Percentiles rank a stretch among this genome's conserved stretches.
Evolutionary conservation across 2,329 filamentous ascomycete genomes (phyloP).

Genomic region (Hypoxylon sp.): DNA sequence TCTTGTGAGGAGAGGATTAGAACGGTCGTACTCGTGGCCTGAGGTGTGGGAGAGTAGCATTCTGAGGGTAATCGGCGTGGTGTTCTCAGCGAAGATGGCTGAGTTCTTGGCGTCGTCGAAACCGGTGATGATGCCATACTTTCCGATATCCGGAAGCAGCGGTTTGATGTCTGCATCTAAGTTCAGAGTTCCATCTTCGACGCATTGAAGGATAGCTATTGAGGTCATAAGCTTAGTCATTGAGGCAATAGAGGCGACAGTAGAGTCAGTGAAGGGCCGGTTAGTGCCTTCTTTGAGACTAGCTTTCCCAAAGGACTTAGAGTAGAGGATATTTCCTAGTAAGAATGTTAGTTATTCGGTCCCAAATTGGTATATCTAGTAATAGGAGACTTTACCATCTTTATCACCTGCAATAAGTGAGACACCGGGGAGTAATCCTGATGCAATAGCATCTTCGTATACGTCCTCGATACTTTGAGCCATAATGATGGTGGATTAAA

Average conservation of each 20-base stretch:
- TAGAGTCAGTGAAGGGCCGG: conserved; percentile 46
- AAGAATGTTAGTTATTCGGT: conserved; percentile 9
- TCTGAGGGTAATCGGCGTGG: conserved; percentile 62
- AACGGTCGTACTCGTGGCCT: conserved; percentile 63
- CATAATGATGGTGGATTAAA: conserved; percentile 24
- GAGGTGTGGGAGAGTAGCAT: conserved; percentile 68
- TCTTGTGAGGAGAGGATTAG: conserved; percentile 53
- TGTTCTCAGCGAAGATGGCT: conserved; percentile 54
- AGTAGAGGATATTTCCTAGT: conserved; percentile 47
- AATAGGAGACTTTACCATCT: conserved; percentile 30
- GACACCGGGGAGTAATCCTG: conserved; percentile 45
- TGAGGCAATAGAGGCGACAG: conserved; percentile 47
- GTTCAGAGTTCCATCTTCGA: conserved; percentile 65
- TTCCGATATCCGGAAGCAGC: conserved; percentile 64
- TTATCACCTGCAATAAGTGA: conserved; percentile 45
- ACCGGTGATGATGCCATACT: conserved; percentile 63
- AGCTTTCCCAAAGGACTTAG: conserved; percentile 46
- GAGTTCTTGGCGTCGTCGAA: conserved; percentile 60
- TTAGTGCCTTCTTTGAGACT: conserved; percentile 45
- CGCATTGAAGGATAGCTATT: conserved; percentile 68
- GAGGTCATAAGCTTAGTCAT: conserved; percentile 64
- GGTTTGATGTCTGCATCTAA: conserved; percentile 62
- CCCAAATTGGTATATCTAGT: neutral
- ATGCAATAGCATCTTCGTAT: conserved; percentile 43
- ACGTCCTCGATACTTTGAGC: conserved; percentile 35